Base-by-base conservation (phyloP, 2,329 filamentous ascomycete species). In the Penicillium sp. region DNA sequence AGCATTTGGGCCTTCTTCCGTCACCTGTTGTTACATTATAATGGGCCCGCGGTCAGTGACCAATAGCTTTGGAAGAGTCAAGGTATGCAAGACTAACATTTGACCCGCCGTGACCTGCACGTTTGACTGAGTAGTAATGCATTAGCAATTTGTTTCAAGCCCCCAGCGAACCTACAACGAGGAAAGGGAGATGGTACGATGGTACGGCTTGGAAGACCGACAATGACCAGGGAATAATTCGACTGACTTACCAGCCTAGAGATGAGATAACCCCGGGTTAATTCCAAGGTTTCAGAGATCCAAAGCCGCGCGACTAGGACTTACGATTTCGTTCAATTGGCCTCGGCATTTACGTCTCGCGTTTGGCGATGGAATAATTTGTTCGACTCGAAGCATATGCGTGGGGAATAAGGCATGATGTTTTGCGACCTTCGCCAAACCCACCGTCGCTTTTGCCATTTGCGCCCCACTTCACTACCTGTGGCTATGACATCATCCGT, bases 61-160 rank as follows among this genome's bases (percentile, higher is more conserved):
- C n/a, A 18, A 34, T 32, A 5, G 20, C 1, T 26, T 43, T 14
- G 14, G 37, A 10, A 42, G 29, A 26, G 16, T 13, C 5, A 16
- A 26, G 1, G 16, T 24, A 31, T n/a, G 18, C 4, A 49, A 29
- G 32, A 55, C 56, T 43, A 48, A 58, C 56, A 58, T 44, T 44
- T 42, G 5, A 58, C 52, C 18, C 56, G 42, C 14, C 52, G 46
- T 49, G 43, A 32, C 11, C 56, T 49, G 38, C 56, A 58, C 3
- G 45, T 43, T n/a, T 55, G 35, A 37, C 48, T 50, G 37, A 5
- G 18, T 3, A 11, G 14, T 10, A 9, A 9, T 34, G 26, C 20
- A 20, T 47, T n/a, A 47, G 44, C 18, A n/a, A 16, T 11, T 5
- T 4, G 9, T 22, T 47, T n/a, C 8, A 13, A 31, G 18, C 8